Percentiles rank a stretch among this genome's conserved stretches.
Conservation (phyloP, 2,329 filamentous ascomycete species). For the Phaeomoniella chlamydospora region DNA sequence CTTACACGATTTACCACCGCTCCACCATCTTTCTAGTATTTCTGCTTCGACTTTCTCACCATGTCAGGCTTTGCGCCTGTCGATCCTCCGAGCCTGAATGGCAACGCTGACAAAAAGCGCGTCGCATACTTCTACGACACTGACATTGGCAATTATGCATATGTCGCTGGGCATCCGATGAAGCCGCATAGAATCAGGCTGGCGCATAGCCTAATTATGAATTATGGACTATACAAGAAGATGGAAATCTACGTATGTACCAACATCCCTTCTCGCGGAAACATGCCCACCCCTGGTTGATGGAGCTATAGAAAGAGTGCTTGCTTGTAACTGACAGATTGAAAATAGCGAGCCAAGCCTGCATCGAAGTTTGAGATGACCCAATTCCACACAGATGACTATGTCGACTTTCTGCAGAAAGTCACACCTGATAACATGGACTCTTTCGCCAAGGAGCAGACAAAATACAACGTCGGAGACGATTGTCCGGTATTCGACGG, state of each 20-base stretch:
- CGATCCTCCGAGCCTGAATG: conserved; percentile 36
- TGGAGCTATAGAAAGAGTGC: conserved; percentile 11
- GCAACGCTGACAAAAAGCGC: conserved; percentile 51
- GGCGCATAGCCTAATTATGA: conserved; percentile 53
- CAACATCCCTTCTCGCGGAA: not conserved
- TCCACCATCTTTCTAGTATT: too few relatives aligned
- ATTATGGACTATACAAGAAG: conserved; percentile 59
- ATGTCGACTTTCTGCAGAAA: conserved; percentile 61
- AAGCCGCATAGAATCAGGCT: conserved; percentile 55
- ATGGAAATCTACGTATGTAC: conserved; percentile 53
- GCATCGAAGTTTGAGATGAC: conserved; percentile 57
- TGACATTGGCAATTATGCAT: conserved; percentile 96
- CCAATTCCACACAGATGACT: conserved; percentile 60
- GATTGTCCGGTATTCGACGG: conserved; percentile 54
- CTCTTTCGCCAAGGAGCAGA: conserved; percentile 75
- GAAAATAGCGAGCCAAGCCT: conserved; percentile 59
- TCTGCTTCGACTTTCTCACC: too few relatives aligned
- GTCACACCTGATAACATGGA: conserved; percentile 99
- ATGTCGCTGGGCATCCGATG: conserved; percentile 62
- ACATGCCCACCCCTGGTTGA: conserved; percentile 7
- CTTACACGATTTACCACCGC: too few relatives aligned
- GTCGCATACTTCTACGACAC: conserved; percentile 98
- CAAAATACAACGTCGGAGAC: conserved; percentile 57
- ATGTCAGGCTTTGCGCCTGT: conserved; percentile 29
- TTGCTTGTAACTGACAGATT: not conserved